Evolutionary conservation across 1,139 yeast species (phyloP).

Genomic region (Scheffersomyces titani): DNA sequence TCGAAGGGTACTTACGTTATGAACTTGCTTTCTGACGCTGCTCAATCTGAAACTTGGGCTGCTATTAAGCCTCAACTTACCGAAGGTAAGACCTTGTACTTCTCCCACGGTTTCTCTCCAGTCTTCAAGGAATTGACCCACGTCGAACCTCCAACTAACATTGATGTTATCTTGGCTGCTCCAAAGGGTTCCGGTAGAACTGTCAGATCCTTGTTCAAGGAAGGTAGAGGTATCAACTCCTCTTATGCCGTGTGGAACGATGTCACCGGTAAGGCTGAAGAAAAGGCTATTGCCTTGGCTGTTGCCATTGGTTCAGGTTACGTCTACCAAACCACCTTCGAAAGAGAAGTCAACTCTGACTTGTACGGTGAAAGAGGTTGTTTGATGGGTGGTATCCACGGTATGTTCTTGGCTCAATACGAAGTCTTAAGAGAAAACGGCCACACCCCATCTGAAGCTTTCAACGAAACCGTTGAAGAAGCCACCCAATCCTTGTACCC

Average conservation of each 20-base stretch:
- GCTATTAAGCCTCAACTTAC: constrained; percentile 86
- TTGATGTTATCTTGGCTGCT: constrained; percentile 97
- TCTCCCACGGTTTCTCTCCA: constrained; percentile 99
- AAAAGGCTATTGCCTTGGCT: constrained; percentile 97
- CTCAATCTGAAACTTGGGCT: constrained; percentile 98
- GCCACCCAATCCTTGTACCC: constrained; percentile 99
- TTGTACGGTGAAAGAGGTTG: constrained; percentile 99
- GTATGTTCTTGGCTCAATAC: constrained; percentile 99
- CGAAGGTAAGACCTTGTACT: constrained; percentile 96
- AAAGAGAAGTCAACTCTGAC: constrained; percentile 98
- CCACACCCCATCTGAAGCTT: constrained; percentile 99
- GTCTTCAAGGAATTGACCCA: constrained; percentile 97
- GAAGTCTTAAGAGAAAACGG: constrained; percentile 99
- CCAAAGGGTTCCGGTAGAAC: constrained; percentile 99
- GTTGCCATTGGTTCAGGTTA: constrained; percentile 99
- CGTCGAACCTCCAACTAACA: constrained; percentile 91
- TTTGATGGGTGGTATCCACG: constrained; percentile 99
- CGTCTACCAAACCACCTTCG: constrained; percentile 99
- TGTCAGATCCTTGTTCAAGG: constrained; percentile 98
- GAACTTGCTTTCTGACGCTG: constrained; percentile 99
- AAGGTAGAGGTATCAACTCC: constrained; percentile 99
- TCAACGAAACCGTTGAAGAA: constrained; percentile 99
- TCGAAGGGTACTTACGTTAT: constrained; percentile 87
- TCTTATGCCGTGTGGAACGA: constrained; percentile 99
- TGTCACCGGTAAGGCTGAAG: constrained; percentile 98